Evolutionary conservation across 768 basidiomycete species (phyloP), one percentile per base, ranked within the genome.

Genomic region (Paxillus ammoniavirescens): DNA sequence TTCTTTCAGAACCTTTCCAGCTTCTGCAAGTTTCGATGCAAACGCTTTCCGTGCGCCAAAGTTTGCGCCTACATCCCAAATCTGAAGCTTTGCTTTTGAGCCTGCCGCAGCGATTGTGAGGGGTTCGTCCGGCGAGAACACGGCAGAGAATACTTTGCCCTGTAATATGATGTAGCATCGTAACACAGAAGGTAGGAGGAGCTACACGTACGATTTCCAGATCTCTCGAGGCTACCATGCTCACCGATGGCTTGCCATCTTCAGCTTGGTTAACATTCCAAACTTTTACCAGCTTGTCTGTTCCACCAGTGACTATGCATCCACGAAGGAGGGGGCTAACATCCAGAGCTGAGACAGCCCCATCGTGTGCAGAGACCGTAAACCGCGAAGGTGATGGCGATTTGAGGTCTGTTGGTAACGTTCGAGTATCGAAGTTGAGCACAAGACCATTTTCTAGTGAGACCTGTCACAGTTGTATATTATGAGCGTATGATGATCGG

Each of bases 121-220:
- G 2, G 94, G 89, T 63, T 95, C 91, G 66, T 98, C 96, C 0
- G 97, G 96, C 6, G 94, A 98, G 77, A 89, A 98, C 0, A 81
- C 77, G 0, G 87, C 78, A 6, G 94, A 90, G 73, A 99, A 99
- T 7, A 98, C 92, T 77, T 96, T 96, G 72, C 97, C 97, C 95
- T 97, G 58, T 44, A 53, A 30, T 13, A 13, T 31, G 33, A 26
- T 55, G 33, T 61, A 50, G 54, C 12, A 50, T 49, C 2, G 14
- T 2, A 28, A 23, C 8, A 37, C 28, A 42, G 36, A 48, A 17
- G 52, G 23, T 6, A 13, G 42, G n/a, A 43, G 6, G 41, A 50
- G 33, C 45, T 26, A 14, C 28, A 79, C 83, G 23, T 73, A 97
- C 95, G 45, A 98, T 83, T 35, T 93, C 94, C 18, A 99, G 78